Conservation (phyloP, 2,329 filamentous ascomycete species). For the Neofusicoccum cordaticola region DNA sequence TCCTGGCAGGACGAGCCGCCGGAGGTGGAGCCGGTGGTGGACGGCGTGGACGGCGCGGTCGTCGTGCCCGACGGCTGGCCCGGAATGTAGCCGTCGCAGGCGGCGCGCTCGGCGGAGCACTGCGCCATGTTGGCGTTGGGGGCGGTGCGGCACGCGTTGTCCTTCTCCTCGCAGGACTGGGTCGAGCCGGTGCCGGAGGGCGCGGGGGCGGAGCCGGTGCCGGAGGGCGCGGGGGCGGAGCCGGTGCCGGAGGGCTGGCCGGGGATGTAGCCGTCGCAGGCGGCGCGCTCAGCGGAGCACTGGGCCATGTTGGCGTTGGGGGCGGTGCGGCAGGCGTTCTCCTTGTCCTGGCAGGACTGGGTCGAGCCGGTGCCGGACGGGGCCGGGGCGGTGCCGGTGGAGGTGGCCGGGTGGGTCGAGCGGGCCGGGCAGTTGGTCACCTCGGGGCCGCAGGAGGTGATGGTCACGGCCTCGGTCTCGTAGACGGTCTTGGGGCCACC, state of each 20-base stretch:
- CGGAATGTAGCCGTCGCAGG: no score
- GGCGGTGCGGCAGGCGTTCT: not conserved
- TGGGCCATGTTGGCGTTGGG: not conserved
- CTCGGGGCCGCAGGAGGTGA: constrained; percentile 18
- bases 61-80: not conserved
- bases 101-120: not conserved
- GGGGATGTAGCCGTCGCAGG: not conserved
- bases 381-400: not conserved
- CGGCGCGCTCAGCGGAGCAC: not conserved
- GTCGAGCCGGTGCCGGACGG: not conserved
- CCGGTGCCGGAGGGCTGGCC: not conserved
- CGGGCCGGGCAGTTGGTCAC: constrained; percentile 22
- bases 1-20: not conserved
- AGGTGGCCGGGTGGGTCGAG: constrained; percentile 10
- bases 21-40: not conserved
- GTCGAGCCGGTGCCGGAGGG: not conserved
- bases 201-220: not conserved
- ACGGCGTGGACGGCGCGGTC: not conserved
- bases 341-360: not conserved
- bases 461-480: constrained; percentile 14
- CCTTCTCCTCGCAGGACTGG: not conserved
- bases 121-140: not conserved
- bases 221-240: not conserved
- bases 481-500: constrained; percentile 16
- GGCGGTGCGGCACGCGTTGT: not conserved